Percentiles rank a stretch among this genome's conserved stretches.
phyloP scores from a whole-genome alignment of 495 filamentous ascomycete genomes.

The Pseudomonodictys pantanalensis region DNA sequence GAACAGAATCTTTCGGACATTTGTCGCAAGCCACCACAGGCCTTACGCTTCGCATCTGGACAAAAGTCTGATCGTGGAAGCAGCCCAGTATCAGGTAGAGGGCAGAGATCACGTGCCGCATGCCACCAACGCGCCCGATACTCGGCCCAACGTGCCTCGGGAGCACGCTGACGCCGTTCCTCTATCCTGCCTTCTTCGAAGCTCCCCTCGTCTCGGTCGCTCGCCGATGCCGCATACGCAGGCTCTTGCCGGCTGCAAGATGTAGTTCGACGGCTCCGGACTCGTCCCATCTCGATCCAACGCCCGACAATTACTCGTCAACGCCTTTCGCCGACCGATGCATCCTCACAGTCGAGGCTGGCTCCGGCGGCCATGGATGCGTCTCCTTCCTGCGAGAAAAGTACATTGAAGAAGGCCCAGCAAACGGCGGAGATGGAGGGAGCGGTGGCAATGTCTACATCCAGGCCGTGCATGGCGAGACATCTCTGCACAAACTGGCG shows the following conservation, averaged over 20 bases:
- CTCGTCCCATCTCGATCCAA: conserved; percentile 67
- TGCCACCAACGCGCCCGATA: conserved; percentile 18
- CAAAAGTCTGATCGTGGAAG: too few species aligned
- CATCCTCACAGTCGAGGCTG: conserved; percentile 68
- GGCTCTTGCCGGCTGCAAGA: conserved; percentile 14
- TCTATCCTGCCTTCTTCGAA: conserved; percentile 56
- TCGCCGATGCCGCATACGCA: conserved; percentile 33
- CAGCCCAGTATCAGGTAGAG: too few species aligned
- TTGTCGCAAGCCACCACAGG: too few species aligned
- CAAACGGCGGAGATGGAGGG: conserved; percentile 96
- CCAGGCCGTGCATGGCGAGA: conserved; percentile 86
- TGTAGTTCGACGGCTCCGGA: conserved; percentile 31
- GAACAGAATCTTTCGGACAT: too few species aligned
- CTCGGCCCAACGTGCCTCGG: conserved; percentile 8
- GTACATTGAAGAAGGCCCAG: conserved; percentile 78
- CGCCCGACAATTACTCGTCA: conserved; percentile 75
- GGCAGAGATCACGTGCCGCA: conserved; percentile 2
- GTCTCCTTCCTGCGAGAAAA: conserved; percentile 90
- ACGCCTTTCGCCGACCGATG: conserved; percentile 86
- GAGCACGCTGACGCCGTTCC: conserved; percentile 59
- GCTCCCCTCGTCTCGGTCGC: conserved; percentile 40
- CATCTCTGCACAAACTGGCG: conserved; percentile 86
- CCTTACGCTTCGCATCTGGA: too few species aligned
- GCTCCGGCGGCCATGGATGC: conserved; percentile 83
- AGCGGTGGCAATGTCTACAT: conserved; percentile 90